Conservation (phyloP, 768 basidiomycete genomes). For the Chalciporus piperatus region DNA sequence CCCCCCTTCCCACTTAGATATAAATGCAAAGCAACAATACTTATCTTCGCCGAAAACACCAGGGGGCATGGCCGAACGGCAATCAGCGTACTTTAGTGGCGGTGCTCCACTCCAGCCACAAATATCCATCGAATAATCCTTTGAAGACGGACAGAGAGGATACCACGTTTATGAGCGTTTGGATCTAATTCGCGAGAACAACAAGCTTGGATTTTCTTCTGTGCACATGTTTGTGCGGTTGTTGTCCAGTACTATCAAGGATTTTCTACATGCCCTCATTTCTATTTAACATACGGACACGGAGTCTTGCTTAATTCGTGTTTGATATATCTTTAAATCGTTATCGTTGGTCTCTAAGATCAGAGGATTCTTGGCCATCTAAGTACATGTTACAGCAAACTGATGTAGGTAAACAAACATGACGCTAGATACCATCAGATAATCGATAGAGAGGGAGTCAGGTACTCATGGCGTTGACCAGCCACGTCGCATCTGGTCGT, state of each 20-base stretch:
- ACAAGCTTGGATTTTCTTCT: background rate
- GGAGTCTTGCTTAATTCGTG: slow-evolving; percentile 16
- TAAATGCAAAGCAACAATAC: slow-evolving; percentile 46
- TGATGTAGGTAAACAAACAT: no score
- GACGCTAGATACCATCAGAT: no score
- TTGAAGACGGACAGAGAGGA: background rate
- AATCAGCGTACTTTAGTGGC: slow-evolving; percentile 43
- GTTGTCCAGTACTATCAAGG: background rate
- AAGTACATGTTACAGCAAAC: background rate
- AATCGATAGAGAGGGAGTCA: background rate
- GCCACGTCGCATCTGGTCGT: slow-evolving; percentile 13
- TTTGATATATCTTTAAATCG: slow-evolving; percentile 3
- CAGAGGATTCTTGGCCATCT: no score
- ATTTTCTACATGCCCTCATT: slow-evolving; percentile 10
- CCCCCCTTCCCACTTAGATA: slow-evolving; percentile 36
- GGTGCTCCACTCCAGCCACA: slow-evolving; percentile 59
- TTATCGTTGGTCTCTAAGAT: background rate
- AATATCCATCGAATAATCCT: slow-evolving; percentile 71
- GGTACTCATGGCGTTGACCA: background rate
- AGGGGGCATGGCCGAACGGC: slow-evolving; percentile 45
- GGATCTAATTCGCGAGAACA: slow-evolving; percentile 2
- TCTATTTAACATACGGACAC: slow-evolving; percentile 20
- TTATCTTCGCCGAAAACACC: slow-evolving; percentile 37
- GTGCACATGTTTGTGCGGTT: background rate
- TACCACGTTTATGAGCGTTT: slow-evolving; percentile 4